These are phyloP conservation scores for Trichoderma lentiforme DNA, from an alignment of 2,329 filamentous ascomycete genomes.

Conservation along the genomic window DNA sequence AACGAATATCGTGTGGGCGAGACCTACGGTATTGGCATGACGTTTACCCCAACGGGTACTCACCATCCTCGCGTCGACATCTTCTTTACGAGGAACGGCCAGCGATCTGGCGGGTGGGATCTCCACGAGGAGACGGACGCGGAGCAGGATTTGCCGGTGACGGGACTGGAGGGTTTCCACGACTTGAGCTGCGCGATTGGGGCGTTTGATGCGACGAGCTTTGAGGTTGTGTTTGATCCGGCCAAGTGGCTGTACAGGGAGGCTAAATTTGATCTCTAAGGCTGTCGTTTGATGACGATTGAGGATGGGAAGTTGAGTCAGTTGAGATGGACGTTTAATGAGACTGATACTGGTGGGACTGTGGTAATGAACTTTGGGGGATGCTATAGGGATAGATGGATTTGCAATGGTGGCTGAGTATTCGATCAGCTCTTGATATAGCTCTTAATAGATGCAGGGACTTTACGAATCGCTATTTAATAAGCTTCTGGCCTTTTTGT, in stretches of 20 bases:
- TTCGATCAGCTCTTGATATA: background rate
- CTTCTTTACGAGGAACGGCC: slow-evolving; percentile 70
- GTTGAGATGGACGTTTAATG: background rate
- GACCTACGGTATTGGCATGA: slow-evolving; percentile 70
- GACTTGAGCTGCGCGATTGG: slow-evolving; percentile 71
- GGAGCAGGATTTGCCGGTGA: slow-evolving; percentile 57
- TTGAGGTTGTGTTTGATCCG: slow-evolving; percentile 63
- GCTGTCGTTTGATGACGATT: background rate
- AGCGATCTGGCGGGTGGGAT: slow-evolving; percentile 61
- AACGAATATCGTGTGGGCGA: slow-evolving; percentile 61
- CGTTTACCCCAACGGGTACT: slow-evolving; percentile 42
- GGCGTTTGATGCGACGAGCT: slow-evolving; percentile 63
- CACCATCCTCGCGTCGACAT: slow-evolving; percentile 34
- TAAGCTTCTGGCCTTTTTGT: background rate
- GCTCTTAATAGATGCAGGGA: background rate
- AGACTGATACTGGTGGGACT: background rate
- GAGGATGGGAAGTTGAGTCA: background rate
- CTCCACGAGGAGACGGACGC: slow-evolving; percentile 71
- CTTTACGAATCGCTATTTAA: background rate
- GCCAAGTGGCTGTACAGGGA: slow-evolving; percentile 54
- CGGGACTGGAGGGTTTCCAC: slow-evolving; percentile 66
- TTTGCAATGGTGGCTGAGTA: background rate
- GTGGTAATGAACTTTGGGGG: background rate
- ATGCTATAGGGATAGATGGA: background rate
- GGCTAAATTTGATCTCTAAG: slow-evolving; percentile 18